Evolutionary conservation across 225 moss, liverwort and hornwort genomes (phyloP), one percentile per base, ranked within the genome.

Genomic region (Sphagnum tenellum): DNA sequence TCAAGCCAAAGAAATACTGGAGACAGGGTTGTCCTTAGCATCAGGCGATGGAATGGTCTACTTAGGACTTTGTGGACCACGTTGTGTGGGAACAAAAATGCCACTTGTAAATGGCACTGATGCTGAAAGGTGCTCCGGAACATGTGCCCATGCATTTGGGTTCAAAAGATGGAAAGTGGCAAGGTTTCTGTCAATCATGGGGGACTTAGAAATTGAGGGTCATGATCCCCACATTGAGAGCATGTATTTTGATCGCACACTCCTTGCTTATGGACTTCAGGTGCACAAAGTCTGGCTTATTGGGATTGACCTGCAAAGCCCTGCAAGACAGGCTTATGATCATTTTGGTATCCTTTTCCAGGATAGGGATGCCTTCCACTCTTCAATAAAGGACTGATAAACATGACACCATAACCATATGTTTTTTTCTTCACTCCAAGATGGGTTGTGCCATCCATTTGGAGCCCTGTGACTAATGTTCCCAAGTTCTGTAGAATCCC

Each of bases 111-210:
- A 29, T 29, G 29, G 2, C 0, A 69, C 78, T 48, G 5, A 73
- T 64, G 84, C 80, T 45, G 71, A 68, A 4, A 72, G 61, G n/a
- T 84, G 84, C 12, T 51, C 63, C 1, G 84, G 84, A 2, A 81
- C 84, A 1, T 84, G 84, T 6, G 84, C 84, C 7, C 84, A 84
- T 47, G 84, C 84, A 5, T 81, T 84, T 8, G 84, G 73, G 61
- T 78, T 84, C 9, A 69, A 78, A 56, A 72, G 7, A 50, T 71
- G 75, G 84, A 80, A 78, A 71, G 80, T 75, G 2, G 80, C 70
- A 2, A 71, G 73, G 63, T 84, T 84, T 60, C 75, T 84, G 12
- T 68, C 59, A 0, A 62, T 74, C 44, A 84, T 84, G 80, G 73
- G 68, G 3, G 71, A 66, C 44, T 75, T 84, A 4, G 62, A 48